Evolutionary conservation across 1,284 basidiomycete species (phyloP), one percentile per base, ranked within the genome.

Genomic region (Cryptococcus sp.): DNA sequence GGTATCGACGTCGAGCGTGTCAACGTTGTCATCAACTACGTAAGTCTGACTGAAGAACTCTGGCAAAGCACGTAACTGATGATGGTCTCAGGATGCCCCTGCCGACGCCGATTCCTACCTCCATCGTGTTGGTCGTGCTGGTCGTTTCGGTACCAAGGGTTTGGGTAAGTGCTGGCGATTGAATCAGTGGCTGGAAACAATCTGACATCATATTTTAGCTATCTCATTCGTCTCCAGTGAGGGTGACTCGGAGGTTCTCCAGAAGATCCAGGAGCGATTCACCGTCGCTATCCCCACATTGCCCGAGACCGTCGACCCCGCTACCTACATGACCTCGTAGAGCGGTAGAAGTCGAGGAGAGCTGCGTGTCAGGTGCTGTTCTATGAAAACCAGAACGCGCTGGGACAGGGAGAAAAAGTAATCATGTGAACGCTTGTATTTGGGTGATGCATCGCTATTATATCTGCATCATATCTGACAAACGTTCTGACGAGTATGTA

Each of bases 141-240:
- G 96, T 69, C 91, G 96, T 70, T 99, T 99, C 80, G 96, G 96
- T 67, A 99, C 96, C 47, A 99, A 99, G 81, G 96, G 96, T 85
- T 86, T 99, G 42, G 68, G 66, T 69, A 39, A 47, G 68, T 35
- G 2, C 2, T 67, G 17, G 27, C 22, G 27, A 17, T 16, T 46
- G 10, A 15, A 8, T 11, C 25, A 35, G 3, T 35, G n/a, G 22
- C n/a, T 7, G n/a, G 40, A 15, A 22, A 25, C 23, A 16, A 16
- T 46, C 35, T 44, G 23, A 41, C 31, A 35, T 45, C 17, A 19
- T n/a, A 23, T 35, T 10, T 5, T 44, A 65, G 94, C 94, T n/a
- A 93, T 99, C 78, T 95, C 93, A 11, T 99, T 96, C 77, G 91
- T 97, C 49, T 88, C 93, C 4, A 90, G 87, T 27, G 94, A 97